These are phyloP conservation scores for Lachnellula cervina DNA, from an alignment of 2,329 filamentous ascomycete genomes.

Conservation along the genomic window DNA sequence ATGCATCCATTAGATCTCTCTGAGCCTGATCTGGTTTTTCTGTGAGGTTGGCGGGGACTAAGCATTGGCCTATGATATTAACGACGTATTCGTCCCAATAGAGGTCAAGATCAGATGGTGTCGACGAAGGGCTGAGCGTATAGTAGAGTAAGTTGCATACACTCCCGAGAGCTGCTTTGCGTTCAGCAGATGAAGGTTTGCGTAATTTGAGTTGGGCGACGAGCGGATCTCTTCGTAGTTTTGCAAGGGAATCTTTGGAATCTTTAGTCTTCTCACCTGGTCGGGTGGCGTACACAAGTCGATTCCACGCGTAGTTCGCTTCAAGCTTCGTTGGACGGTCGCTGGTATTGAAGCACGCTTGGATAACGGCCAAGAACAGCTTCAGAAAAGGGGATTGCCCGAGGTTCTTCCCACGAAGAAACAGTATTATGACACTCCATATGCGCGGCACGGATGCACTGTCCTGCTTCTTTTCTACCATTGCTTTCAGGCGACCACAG, in stretches of 20 bases:
- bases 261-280: slow-evolving; percentile 51
- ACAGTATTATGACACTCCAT: slow-evolving; percentile 77
- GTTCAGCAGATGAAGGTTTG: slow-evolving; percentile 43
- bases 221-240: slow-evolving; percentile 44
- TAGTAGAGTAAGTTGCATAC: slow-evolving; percentile 83
- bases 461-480: slow-evolving; percentile 61
- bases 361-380: slow-evolving; percentile 72
- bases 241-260: slow-evolving; percentile 23
- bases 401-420: slow-evolving; percentile 61
- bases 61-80: slow-evolving; percentile 55
- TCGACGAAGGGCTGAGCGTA: slow-evolving; percentile 65
- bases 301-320: slow-evolving; percentile 81
- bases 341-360: slow-evolving; percentile 76
- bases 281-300: slow-evolving; percentile 70
- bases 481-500: slow-evolving; percentile 58
- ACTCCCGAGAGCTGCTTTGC: slow-evolving; percentile 57
- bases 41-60: slow-evolving; percentile 36
- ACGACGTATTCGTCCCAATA: slow-evolving; percentile 76
- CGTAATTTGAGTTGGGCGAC: slow-evolving; percentile 62
- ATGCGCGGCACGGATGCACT: slow-evolving; percentile 73
- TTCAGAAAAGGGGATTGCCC: slow-evolving; percentile 67
- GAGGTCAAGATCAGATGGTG: slow-evolving; percentile 60
- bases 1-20: slow-evolving; percentile 54
- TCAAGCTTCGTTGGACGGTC: slow-evolving; percentile 67
- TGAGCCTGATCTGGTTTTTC: slow-evolving; percentile 34